phyloP scores from a whole-genome alignment of 1,139 yeast species.

The Saccharomyces hybrid region DNA sequence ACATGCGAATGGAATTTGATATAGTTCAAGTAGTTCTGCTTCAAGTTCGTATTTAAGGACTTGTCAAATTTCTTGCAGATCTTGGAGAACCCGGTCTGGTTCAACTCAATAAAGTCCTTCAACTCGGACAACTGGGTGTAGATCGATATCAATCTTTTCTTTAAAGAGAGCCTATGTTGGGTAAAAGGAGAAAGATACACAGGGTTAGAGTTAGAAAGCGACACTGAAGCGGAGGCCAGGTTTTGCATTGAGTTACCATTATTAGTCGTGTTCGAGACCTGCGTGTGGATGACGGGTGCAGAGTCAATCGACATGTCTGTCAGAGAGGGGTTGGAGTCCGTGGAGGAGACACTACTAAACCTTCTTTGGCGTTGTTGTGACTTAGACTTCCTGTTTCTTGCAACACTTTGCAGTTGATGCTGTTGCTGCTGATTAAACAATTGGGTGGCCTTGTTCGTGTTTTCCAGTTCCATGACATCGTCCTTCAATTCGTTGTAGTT shows the following conservation, averaged over 20 bases:
- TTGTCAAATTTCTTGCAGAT: constrained; percentile 89
- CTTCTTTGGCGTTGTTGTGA: constrained; percentile 7
- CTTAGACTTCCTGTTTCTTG: constrained; percentile 8
- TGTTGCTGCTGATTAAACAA: neutral
- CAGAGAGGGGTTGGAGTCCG: constrained; percentile 8
- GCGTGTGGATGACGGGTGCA: constrained; percentile 9
- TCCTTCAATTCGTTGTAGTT: constrained; percentile 43
- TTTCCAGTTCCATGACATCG: constrained; percentile 36
- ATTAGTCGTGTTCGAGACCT: constrained; percentile 1
- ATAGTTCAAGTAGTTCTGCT: constrained; percentile 41
- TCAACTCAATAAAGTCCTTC: constrained; percentile 72
- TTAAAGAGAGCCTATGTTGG: constrained; percentile 49
- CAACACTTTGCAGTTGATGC: constrained; percentile 7
- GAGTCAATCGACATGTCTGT: constrained; percentile 10
- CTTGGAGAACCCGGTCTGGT: constrained; percentile 81
- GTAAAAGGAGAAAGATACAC: neutral
- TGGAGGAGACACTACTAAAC: constrained; percentile 12
- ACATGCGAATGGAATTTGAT: constrained; percentile 39
- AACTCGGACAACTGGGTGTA: constrained; percentile 78
- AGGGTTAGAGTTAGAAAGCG: constrained; percentile 8
- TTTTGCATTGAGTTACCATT: neutral
- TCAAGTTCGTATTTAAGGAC: constrained; percentile 55
- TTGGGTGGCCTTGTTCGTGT: constrained; percentile 14
- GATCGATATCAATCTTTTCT: constrained; percentile 55
- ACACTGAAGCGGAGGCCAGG: constrained; percentile 4